Evolutionary conservation across 352 stramenopile genomes (phyloP), one percentile per base, ranked within the genome.

Genomic region (Globisporangium paroecandrum): DNA sequence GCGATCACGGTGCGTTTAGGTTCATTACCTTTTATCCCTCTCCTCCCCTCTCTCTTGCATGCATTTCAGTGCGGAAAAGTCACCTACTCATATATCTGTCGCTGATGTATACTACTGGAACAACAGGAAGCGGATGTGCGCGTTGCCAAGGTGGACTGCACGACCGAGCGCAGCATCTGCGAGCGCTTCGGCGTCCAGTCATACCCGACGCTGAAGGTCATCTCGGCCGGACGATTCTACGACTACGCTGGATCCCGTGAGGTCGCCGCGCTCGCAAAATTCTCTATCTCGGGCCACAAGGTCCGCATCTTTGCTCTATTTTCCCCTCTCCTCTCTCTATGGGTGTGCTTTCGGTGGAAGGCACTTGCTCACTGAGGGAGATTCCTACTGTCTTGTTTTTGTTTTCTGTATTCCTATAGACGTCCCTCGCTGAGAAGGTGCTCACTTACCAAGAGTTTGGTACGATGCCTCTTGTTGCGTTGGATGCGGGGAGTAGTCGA

Each of bases 181-280:
- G 85, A 91, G 65, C 87, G 87, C 71, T 91, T 95, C 64, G 76
- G 83, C 38, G 83, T 95, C 58, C 77, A 84, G 61, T 93, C 83
- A 34, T 95, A 95, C 71, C 87, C 87, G 51, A 94, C 87, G 41
- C 74, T 95, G 53, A 94, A 94, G 72, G 82, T 92, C 24, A 74
- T 95, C 54, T 53, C 77, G 8, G 53, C n/a, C 24, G 82, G 82
- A 43, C 78, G 77, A 43, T 89, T 78, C 22, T 93, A 85, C 73
- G 87, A 93, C 68, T 95, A 94, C 71, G 74, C 77, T 12, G 81
- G 82, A 49, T 70, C 75, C 47, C 87, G 87, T 32, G 83, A 93
- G 34, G 75, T 78, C 51, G 54, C 79, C 13, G 66, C 75, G 57
- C 84, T 95, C 69, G 70, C 80, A 12, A 65, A 82, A 15, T 94